Conservation (phyloP, 176 grass and related monocot species). For the Ensete glaucum region DNA sequence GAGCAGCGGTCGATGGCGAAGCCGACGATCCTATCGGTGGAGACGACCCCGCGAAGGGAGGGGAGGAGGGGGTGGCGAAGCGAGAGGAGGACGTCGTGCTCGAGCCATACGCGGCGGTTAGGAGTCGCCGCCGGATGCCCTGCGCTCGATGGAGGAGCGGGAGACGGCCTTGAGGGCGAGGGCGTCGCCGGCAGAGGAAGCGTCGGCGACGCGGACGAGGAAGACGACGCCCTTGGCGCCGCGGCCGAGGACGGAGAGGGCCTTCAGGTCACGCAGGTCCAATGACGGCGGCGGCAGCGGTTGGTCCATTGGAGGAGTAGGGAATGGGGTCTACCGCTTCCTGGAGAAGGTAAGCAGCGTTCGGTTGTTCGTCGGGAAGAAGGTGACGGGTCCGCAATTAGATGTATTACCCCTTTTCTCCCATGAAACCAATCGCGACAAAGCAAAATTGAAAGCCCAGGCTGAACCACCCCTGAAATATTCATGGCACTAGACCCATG, state of each 20-base stretch:
- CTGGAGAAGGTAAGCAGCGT: neutral
- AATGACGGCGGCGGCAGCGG: constrained; percentile 21
- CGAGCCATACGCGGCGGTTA: constrained; percentile 95
- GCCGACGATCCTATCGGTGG: constrained; percentile 72
- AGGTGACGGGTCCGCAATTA: no score
- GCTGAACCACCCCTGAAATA: no score
- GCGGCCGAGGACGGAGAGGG: constrained; percentile 62
- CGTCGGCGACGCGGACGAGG: constrained; percentile 27
- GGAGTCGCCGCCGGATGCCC: constrained; percentile 21
- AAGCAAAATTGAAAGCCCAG: no score
- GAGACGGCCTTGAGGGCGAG: constrained; percentile 83
- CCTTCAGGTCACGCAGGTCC: constrained; percentile 48
- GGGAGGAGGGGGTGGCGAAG: constrained; percentile 76
- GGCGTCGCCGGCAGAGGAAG: neutral
- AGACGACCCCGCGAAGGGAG: constrained; percentile 65
- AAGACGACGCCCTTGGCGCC: constrained; percentile 95
- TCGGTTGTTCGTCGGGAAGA: no score
- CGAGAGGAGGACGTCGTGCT: constrained; percentile 63
- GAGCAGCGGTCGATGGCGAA: constrained; percentile 84
- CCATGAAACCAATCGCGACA: no score
- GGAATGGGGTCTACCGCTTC: neutral
- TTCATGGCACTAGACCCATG: no score
- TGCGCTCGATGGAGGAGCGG: constrained; percentile 48
- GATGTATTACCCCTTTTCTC: no score
- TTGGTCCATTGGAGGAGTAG: neutral